Base-by-base conservation (phyloP, 352 stramenopile genomes). In the Pythium apleroticum region DNA sequence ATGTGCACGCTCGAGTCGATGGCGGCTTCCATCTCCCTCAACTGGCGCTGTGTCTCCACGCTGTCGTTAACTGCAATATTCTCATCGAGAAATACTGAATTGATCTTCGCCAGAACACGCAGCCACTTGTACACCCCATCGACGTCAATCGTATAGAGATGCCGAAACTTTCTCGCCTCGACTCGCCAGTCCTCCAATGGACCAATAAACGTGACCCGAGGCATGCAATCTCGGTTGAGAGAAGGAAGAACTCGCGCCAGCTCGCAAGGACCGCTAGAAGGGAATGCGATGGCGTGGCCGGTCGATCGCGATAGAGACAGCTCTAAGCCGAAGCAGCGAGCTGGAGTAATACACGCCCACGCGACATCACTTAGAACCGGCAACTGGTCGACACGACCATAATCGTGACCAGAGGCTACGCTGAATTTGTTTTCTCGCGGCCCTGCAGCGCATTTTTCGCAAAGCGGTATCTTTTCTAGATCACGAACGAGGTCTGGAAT, bases 401-500 rank as follows among this genome's bases (percentile, higher is more conserved):
- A 74, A 24, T 70, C 68, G 59, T 74, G 62, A 3, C 63, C 68
- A 53, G 37, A 49, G 11, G 58, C 68, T 2, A 74, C 55, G 53
- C 61, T 74, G 35, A 70, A 74, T 22, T 67, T 58, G 24, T 35
- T 62, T 2, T 30, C 31, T 2, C 53, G 45, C 0, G 65, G 65
- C 4, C 53, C 33, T 0, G 2, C n/a, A 15, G 37, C 6, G 28
- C 68, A 71, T 15, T 55, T 71, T 12, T 60, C 17, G 24, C 68
- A 74, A 7, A 71, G 39, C 3, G 54, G 20, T 31, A 71, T 68
- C 9, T 22, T 60, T 0, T 68, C 31, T 0, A 1, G 46, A 28
- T 74, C 55, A 14, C n/a, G 25, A 43, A 68, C 68, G 11, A 74
- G 31, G 14, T 74, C 68, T 15, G 62, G 59, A 35, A 66, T 74